Conservation (phyloP, 768 basidiomycete species). For the Podaxis sp. region DNA sequence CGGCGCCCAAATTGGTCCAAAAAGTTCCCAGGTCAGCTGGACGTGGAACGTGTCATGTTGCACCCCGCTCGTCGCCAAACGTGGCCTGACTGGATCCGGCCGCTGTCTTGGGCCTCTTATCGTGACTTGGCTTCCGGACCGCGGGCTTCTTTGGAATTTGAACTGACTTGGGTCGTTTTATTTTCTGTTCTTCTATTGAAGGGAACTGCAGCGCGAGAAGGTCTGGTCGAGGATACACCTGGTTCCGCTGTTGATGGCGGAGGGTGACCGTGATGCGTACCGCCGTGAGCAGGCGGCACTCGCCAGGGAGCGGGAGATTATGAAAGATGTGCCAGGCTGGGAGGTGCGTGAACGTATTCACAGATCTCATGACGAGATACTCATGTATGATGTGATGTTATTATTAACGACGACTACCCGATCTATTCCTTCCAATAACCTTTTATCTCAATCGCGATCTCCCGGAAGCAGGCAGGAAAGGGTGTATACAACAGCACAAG, state of each 20-base stretch:
- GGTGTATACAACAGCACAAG: conserved; percentile 81
- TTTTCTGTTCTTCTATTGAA: conserved; percentile 38
- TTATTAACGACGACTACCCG: conserved; percentile 22
- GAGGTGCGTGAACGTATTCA: conserved; percentile 61
- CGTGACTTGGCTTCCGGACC: conserved; percentile 39
- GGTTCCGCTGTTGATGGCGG: conserved; percentile 88
- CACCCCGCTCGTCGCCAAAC: conserved; percentile 68
- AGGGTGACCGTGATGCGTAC: conserved; percentile 89
- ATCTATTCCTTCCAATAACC: conserved; percentile 19
- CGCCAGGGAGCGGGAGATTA: conserved; percentile 83
- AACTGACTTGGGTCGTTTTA: conserved; percentile 39
- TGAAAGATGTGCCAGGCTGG: conserved; percentile 94
- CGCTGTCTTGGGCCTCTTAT: conserved; percentile 42
- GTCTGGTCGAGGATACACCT: conserved; percentile 95
- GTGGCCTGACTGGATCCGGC: conserved; percentile 68
- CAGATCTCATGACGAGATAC: conserved; percentile 14
- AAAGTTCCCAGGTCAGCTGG: conserved; percentile 49
- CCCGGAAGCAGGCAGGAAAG: conserved; percentile 67
- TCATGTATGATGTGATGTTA: conserved; percentile 25
- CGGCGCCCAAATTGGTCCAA: conserved; percentile 13
- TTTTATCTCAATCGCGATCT: conserved; percentile 15
- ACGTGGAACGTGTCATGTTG: conserved; percentile 64
- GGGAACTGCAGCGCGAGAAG: conserved; percentile 91
- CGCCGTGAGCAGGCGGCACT: conserved; percentile 76
- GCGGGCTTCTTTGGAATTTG: conserved; percentile 35